Evolutionary conservation across 768 basidiomycete genomes (phyloP).

Genomic region (Termitomyces sp.): DNA sequence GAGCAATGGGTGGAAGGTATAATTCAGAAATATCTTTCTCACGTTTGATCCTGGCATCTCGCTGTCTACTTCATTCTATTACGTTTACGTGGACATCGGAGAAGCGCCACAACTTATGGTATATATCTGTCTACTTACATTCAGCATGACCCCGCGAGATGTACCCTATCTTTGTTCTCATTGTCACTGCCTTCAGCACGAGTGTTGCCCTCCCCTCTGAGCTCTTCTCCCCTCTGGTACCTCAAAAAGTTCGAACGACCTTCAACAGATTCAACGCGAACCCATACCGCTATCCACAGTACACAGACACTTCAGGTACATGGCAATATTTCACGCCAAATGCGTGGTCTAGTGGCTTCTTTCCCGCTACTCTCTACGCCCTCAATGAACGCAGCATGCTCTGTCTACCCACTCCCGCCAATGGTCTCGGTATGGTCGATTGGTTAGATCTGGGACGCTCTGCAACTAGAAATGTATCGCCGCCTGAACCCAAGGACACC

Average conservation of each 20-base stretch:
- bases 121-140: no score
- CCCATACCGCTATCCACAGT: constrained; percentile 36
- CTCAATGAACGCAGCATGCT: constrained; percentile 46
- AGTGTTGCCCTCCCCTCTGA: constrained; percentile 15
- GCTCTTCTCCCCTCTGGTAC: constrained; percentile 54
- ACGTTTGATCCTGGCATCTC: not conserved
- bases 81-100: not conserved
- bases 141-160: not conserved
- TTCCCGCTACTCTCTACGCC: constrained; percentile 56
- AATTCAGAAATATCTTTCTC: not conserved
- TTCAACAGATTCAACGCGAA: constrained; percentile 31
- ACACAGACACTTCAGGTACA: constrained; percentile 40
- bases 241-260: constrained; percentile 50
- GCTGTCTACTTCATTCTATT: no score
- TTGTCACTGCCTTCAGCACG: not conserved
- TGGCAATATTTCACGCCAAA: constrained; percentile 53
- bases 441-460: constrained; percentile 52
- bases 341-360: constrained; percentile 68
- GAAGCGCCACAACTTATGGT: not conserved
- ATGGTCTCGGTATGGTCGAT: constrained; percentile 36
- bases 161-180: not conserved
- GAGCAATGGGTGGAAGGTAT: not conserved
- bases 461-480: constrained; percentile 46
- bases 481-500: constrained; percentile 38
- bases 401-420: constrained; percentile 34